A percentile compares a stretch with the other conserved stretches of the same genome.
Evolutionary conservation across 495 filamentous ascomycete genomes (phyloP).

Genomic region (Neurospora terricola): DNA sequence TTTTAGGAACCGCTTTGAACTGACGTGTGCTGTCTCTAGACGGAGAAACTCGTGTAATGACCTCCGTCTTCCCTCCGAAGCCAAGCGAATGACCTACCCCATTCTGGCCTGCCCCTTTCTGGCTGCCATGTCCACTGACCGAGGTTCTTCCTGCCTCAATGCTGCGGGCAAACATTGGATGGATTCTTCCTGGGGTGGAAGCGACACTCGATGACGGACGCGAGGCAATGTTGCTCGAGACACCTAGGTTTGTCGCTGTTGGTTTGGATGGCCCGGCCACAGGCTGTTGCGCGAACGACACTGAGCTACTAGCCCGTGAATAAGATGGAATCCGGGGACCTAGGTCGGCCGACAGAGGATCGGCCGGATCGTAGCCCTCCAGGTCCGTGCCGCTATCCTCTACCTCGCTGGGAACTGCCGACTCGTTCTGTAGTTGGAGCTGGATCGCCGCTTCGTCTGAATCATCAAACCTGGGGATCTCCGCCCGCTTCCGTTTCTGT

Average conservation of each 20-base stretch:
- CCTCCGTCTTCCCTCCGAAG: background rate
- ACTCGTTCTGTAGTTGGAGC: slow-evolving; percentile 5
- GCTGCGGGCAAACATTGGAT: background rate
- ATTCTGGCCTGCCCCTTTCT: background rate
- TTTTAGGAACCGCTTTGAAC: background rate
- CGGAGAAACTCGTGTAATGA: background rate
- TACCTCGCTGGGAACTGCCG: background rate
- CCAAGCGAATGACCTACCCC: background rate
- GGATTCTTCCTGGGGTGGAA: background rate
- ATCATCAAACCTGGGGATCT: slow-evolving; percentile 8
- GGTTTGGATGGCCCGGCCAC: background rate
- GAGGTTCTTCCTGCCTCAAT: background rate
- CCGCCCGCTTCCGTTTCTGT: slow-evolving; percentile 13
- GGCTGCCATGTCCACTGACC: background rate
- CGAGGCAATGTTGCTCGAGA: background rate
- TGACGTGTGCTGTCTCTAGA: background rate
- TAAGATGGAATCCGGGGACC: background rate
- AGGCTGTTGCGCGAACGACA: background rate
- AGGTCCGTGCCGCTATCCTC: background rate
- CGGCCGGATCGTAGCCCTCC: background rate
- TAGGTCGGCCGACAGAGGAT: background rate
- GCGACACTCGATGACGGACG: background rate
- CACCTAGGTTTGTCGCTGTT: background rate
- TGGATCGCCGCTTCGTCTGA: slow-evolving; percentile 16
- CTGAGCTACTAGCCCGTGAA: background rate